Percentiles rank a stretch among this genome's conserved stretches.
Evolutionary conservation across 139 green algal species (phyloP).

Genomic region (Chlamydomonas schloesseri): DNA sequence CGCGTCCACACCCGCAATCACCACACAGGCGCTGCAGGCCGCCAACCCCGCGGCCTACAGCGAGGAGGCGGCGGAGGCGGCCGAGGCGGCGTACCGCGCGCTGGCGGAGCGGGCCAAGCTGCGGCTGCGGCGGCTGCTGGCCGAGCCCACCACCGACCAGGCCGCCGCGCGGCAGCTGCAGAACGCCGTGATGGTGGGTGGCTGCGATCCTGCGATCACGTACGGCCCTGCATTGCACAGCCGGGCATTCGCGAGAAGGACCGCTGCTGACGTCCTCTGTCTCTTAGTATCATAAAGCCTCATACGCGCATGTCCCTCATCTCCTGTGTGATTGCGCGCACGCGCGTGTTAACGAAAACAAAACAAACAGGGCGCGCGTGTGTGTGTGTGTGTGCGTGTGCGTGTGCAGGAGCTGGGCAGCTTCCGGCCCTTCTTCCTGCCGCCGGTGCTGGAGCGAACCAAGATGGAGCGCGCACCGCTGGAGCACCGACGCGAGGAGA

Average conservation of each 20-base stretch:
- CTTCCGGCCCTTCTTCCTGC: conserved; percentile 55
- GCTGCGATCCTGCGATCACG: too few relatives aligned
- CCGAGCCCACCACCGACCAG: conserved; percentile 1
- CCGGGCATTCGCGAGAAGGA: too few relatives aligned
- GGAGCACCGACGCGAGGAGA: background rate
- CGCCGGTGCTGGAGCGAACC: conserved; percentile 12
- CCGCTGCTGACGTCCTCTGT: too few relatives aligned
- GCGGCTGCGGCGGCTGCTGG: background rate
- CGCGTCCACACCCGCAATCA: too few relatives aligned
- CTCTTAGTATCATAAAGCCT: too few relatives aligned
- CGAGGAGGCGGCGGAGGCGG: conserved; percentile 32
- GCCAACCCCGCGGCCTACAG: conserved; percentile 38
- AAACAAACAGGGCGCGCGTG: too few relatives aligned
- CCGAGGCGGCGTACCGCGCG: conserved; percentile 26
- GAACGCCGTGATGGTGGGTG: background rate
- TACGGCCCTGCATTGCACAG: background rate
- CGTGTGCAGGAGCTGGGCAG: conserved; percentile 38
- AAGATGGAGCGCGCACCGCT: conserved; percentile 14
- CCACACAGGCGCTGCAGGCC: conserved; percentile 2
- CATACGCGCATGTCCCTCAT: too few relatives aligned
- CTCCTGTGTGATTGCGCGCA: too few relatives aligned
- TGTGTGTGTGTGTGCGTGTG: too few relatives aligned
- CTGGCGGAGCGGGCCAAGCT: conserved; percentile 7
- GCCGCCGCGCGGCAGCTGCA: conserved; percentile 6
- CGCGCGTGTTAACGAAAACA: too few relatives aligned